These are phyloP conservation scores for Porcisia deanei DNA, from an alignment of 208 protist genomes.

Conservation along the genomic window DNA sequence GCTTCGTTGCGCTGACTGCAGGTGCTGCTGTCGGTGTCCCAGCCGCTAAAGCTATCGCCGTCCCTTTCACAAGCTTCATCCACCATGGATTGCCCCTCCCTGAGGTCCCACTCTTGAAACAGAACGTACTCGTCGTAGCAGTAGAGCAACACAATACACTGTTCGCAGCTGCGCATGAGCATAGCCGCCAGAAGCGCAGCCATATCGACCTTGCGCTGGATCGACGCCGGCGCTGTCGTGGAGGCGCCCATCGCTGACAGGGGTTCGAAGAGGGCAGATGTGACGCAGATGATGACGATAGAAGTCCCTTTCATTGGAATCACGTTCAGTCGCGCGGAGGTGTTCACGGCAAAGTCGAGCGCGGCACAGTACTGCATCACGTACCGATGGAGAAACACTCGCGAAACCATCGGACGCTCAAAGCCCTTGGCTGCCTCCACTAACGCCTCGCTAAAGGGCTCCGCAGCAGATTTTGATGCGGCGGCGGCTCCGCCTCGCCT, in stretches of 20 bases:
- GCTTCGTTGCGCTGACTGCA: neutral
- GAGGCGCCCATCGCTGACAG: constrained; percentile 30
- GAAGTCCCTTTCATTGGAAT: constrained; percentile 86
- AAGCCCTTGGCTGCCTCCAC: constrained; percentile 10
- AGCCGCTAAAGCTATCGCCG: constrained; percentile 1
- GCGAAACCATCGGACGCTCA: constrained; percentile 17
- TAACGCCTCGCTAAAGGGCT: neutral
- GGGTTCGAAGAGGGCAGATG: constrained; percentile 21
- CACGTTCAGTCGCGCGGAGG: constrained; percentile 89
- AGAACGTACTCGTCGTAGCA: constrained; percentile 34
- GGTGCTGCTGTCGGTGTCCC: constrained; percentile 2
- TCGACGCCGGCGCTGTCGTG: constrained; percentile 30
- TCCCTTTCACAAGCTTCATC: constrained; percentile 8
- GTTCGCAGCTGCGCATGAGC: constrained; percentile 88
- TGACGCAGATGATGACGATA: constrained; percentile 80
- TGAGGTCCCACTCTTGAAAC: constrained; percentile 18
- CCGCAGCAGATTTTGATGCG: neutral
- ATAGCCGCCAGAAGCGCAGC: constrained; percentile 85
- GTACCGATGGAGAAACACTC: constrained; percentile 4
- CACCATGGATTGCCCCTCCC: constrained; percentile 16
- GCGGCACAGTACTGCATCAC: constrained; percentile 34
- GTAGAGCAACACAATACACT: constrained; percentile 62
- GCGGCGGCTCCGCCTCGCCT: neutral
- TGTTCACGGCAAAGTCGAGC: constrained; percentile 73
- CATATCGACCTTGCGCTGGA: constrained; percentile 71